A percentile compares a stretch with the other conserved stretches of the same genome.
phyloP scores from a whole-genome alignment of 2,329 filamentous ascomycete species.

The Monascus ruber region DNA sequence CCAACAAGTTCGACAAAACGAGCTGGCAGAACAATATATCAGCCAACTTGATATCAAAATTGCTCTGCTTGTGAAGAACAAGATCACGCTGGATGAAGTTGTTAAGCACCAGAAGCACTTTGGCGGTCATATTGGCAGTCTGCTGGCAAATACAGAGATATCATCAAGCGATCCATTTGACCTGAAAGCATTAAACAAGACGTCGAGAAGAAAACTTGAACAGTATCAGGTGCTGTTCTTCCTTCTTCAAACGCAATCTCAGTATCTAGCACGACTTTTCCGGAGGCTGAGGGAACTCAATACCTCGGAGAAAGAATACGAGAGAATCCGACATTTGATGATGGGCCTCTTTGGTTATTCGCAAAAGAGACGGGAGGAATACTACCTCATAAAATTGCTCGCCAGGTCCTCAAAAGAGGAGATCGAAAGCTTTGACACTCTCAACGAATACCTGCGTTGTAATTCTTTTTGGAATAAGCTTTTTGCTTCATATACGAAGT shows the following conservation, averaged over 20 bases:
- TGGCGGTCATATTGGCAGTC: conserved; percentile 72
- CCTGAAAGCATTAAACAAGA: conserved; percentile 94
- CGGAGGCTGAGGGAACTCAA: conserved; percentile 70
- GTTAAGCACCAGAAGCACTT: conserved; percentile 95
- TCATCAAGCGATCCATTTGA: conserved; percentile 87
- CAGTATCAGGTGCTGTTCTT: conserved; percentile 98
- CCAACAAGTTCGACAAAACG: conserved; percentile 92
- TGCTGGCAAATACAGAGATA: conserved; percentile 81
- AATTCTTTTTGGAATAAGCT: conserved; percentile 92
- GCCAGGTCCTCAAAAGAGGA: conserved; percentile 75
- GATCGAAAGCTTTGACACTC: conserved; percentile 56
- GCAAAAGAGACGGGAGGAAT: conserved; percentile 92
- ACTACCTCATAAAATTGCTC: conserved; percentile 86
- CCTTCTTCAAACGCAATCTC: conserved; percentile 87
- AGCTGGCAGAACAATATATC: conserved; percentile 94
- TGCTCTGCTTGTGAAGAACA: conserved; percentile 95
- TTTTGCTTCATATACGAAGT: conserved; percentile 75
- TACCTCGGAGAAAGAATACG: conserved; percentile 81
- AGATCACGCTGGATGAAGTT: conserved; percentile 96
- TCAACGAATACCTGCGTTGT: conserved; percentile 79
- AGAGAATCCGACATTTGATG: conserved; percentile 81
- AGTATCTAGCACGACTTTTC: conserved; percentile 86
- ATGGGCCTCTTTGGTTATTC: conserved; percentile 97
- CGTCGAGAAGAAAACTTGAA: conserved; percentile 86
- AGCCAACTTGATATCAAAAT: conserved; percentile 99